Conservation (phyloP, 331 rosid genomes). For the Rosa hybrid region DNA sequence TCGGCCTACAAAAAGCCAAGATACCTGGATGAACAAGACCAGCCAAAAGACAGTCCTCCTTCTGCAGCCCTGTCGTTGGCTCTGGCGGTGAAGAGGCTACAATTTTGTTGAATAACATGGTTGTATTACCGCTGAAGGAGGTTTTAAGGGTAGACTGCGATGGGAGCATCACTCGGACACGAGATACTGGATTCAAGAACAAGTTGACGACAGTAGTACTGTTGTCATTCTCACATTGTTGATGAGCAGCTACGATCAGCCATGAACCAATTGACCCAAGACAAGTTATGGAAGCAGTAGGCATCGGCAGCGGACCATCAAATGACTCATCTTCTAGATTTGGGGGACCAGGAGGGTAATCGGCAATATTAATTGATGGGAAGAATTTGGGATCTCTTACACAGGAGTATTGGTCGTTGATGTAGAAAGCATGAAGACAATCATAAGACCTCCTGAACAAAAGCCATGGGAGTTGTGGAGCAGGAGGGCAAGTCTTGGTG, state of each 20-base stretch:
- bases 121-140: neutral
- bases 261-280: neutral
- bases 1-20: neutral
- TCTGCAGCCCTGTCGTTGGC: neutral
- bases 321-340: no score
- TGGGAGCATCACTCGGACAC: neutral
- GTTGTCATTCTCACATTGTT: neutral
- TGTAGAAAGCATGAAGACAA: neutral
- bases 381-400: neutral
- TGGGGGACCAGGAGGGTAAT: no score
- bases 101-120: neutral
- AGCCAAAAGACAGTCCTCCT: neutral
- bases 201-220: neutral
- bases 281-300: no score
- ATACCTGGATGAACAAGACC: neutral
- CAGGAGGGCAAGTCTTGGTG: no score
- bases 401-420: neutral
- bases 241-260: neutral
- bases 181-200: neutral
- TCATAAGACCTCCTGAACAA: no score
- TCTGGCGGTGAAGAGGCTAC: neutral
- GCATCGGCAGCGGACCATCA: no score
- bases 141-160: neutral
- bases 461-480: no score
- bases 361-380: no score